A percentile compares a stretch with the other conserved stretches of the same genome.
Conservation (phyloP, 768 basidiomycete genomes). For the Hysterangium stoloniferum region DNA sequence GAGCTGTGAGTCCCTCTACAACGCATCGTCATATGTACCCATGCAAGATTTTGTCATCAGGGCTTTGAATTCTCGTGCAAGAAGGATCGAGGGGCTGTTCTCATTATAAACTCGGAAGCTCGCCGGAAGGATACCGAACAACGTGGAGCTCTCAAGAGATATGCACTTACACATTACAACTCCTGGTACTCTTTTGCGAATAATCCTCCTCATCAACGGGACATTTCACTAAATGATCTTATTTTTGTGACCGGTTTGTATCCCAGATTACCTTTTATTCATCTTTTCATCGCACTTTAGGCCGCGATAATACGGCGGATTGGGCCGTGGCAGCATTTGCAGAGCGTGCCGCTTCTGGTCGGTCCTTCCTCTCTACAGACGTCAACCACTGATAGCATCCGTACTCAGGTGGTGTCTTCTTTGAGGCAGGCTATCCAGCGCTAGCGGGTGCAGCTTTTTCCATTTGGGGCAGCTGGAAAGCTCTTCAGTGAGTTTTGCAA, state of each 20-base stretch:
- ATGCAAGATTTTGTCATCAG: not conserved
- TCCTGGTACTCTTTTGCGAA: constrained; percentile 10
- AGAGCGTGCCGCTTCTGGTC: constrained; percentile 1
- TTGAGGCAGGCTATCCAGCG: constrained; percentile 3
- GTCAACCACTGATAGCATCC: not conserved
- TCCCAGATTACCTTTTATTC: not conserved
- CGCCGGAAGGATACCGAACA: constrained; percentile 4
- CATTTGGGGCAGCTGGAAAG: constrained; percentile 8
- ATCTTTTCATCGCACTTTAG: not conserved
- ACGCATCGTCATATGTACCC: not conserved
- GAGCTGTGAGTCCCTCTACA: constrained; percentile 2
- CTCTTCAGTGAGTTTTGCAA: not conserved
- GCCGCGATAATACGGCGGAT: constrained; percentile 10
- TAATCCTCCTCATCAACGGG: not conserved
- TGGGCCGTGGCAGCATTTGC: constrained; percentile 10
- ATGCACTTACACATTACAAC: constrained; percentile 8
- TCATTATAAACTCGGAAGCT: constrained; percentile 11
- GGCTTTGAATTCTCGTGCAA: constrained; percentile 9
- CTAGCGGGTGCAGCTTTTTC: constrained; percentile 3
- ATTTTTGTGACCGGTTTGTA: constrained; percentile 9
- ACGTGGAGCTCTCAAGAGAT: constrained; percentile 2
- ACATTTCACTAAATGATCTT: constrained; percentile 6
- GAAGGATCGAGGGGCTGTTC: constrained; percentile 9
- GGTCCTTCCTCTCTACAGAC: too few relatives aligned
- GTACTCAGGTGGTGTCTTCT: constrained; percentile 3